Evolutionary conservation across 2,329 filamentous ascomycete genomes (phyloP).

Genomic region (Sporothrix globosa): DNA sequence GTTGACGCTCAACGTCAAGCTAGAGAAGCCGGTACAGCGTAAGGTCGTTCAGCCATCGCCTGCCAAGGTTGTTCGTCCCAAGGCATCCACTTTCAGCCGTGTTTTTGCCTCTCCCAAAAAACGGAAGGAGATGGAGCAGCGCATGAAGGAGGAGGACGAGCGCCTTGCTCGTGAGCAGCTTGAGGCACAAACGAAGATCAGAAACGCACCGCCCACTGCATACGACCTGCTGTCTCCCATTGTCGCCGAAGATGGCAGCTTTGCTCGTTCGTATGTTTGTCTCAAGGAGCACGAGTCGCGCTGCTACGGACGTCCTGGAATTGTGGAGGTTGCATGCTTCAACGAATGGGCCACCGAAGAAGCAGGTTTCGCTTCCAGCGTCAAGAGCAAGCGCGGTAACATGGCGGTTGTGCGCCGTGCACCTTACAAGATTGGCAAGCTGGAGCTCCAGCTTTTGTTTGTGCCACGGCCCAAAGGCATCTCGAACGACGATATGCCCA

Average conservation of each 20-base stretch:
- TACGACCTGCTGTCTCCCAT: constrained; percentile 88
- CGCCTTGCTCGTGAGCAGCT: constrained; percentile 66
- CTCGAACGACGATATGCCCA: constrained; percentile 95
- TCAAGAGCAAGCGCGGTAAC: constrained; percentile 88
- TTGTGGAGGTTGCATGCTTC: constrained; percentile 90
- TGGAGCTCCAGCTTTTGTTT: constrained; percentile 91
- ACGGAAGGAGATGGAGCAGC: constrained; percentile 88
- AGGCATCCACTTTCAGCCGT: constrained; percentile 86
- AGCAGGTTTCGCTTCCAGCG: constrained; percentile 74
- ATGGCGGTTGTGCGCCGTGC: constrained; percentile 75
- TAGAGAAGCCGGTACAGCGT: constrained; percentile 71
- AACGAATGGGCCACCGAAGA: constrained; percentile 98
- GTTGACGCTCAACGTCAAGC: constrained; percentile 91
- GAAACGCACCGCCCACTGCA: constrained; percentile 67
- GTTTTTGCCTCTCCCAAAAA: constrained; percentile 96
- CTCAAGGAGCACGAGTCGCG: constrained; percentile 88
- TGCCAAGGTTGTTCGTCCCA: constrained; percentile 67
- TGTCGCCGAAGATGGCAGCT: constrained; percentile 88
- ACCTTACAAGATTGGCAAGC: constrained; percentile 94
- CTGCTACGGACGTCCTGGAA: constrained; percentile 85
- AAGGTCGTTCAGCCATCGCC: constrained; percentile 55
- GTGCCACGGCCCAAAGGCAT: constrained; percentile 87
- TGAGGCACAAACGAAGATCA: constrained; percentile 65
- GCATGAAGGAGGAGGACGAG: constrained; percentile 80
- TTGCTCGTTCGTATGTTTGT: constrained; percentile 90